Conservation (phyloP, 805 yeast genomes). For the Candida odintsovae region DNA sequence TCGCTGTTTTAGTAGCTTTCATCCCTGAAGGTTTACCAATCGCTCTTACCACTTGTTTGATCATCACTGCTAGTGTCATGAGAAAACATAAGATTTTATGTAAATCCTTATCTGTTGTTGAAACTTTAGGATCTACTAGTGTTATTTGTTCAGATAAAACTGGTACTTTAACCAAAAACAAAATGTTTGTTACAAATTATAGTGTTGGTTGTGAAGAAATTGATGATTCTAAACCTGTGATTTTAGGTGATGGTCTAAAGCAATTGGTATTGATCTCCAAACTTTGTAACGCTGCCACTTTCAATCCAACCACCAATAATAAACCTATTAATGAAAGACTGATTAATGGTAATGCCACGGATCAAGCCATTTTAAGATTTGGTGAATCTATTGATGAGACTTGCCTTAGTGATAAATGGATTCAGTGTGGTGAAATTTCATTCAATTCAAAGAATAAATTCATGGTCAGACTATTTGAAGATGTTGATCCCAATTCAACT, state of each 20-base stretch:
- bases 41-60: conserved; percentile 44
- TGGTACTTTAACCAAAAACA: conserved; percentile 45
- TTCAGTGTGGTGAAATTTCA: conserved; percentile 26
- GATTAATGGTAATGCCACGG: conserved; percentile 44
- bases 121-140: conserved; percentile 52
- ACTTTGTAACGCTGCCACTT: conserved; percentile 33
- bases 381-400: conserved; percentile 21
- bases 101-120: conserved; percentile 42
- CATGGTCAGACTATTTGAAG: conserved; percentile 31
- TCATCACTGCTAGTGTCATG: conserved; percentile 44
- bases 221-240: background rate
- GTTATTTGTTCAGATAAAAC: conserved; percentile 39
- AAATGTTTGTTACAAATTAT: conserved; percentile 35
- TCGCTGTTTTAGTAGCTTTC: conserved; percentile 42
- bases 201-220: conserved; percentile 5
- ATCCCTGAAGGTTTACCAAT: conserved; percentile 48
- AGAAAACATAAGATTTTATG: conserved; percentile 38
- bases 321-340: conserved; percentile 18
- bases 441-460: conserved; percentile 44
- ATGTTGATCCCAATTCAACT: conserved; percentile 1
- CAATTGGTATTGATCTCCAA: conserved; percentile 20
- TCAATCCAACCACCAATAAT: conserved; percentile 13
- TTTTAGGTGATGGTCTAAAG: background rate
- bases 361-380: conserved; percentile 36
- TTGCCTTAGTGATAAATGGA: conserved; percentile 19